Conservation (phyloP, 1,139 yeast species). For the Yamadazyma sp. region DNA sequence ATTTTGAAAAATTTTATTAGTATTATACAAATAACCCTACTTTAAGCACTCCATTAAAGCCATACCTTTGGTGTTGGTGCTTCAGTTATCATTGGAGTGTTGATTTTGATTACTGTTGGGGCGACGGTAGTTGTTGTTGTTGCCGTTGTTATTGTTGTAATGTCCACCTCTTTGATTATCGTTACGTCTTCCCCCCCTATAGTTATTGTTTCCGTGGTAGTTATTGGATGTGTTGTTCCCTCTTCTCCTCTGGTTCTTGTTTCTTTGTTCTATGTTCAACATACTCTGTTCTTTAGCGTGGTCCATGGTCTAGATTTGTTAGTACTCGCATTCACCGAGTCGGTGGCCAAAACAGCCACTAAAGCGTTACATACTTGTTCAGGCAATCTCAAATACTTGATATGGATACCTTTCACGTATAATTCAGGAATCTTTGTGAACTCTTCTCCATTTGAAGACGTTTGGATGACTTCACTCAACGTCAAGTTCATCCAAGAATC, state of each 20-base stretch:
- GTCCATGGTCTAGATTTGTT: slow-evolving; percentile 58
- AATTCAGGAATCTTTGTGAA: slow-evolving; percentile 73
- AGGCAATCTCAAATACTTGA: slow-evolving; percentile 48
- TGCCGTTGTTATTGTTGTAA: too few relatives aligned
- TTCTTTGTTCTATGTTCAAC: slow-evolving; percentile 53
- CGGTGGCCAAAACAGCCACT: slow-evolving; percentile 9
- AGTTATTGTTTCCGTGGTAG: slow-evolving; percentile 11
- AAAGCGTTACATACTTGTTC: slow-evolving; percentile 27
- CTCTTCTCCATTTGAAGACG: slow-evolving; percentile 65
- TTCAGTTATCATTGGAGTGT: slow-evolving; percentile 1
- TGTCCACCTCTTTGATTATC: slow-evolving; percentile 14
- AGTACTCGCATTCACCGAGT: slow-evolving; percentile 7
- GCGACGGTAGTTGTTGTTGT: slow-evolving; percentile 10
- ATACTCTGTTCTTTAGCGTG: slow-evolving; percentile 71
- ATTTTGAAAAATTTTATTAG: slow-evolving; percentile 1
- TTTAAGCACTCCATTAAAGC: slow-evolving; percentile 6
- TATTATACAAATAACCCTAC: slow-evolving; percentile 8
- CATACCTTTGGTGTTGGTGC: not conserved
- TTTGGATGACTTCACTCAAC: slow-evolving; percentile 72
- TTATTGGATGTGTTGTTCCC: slow-evolving; percentile 20
- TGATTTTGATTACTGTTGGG: slow-evolving; percentile 4
- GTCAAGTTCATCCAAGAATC: slow-evolving; percentile 97
- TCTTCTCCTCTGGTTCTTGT: slow-evolving; percentile 49
- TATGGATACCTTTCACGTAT: slow-evolving; percentile 82
- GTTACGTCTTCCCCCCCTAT: slow-evolving; percentile 16